Evolutionary conservation across 208 protist species (phyloP).

Genomic region (Herpetomonas muscarum): DNA sequence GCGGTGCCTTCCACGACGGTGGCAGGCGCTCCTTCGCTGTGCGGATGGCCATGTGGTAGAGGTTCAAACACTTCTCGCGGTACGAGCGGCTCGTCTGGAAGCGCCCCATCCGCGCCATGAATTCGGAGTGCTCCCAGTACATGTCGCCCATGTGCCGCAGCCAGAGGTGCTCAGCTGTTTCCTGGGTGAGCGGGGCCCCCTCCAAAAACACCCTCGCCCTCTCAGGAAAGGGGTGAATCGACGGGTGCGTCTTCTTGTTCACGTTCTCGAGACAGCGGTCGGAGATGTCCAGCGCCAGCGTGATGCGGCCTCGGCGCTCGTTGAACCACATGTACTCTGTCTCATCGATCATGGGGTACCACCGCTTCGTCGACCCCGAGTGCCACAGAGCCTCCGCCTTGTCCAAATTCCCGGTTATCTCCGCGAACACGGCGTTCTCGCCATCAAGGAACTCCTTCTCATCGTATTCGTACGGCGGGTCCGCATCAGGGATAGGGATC

Average conservation of each 20-base stretch:
- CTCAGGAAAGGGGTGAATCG: slow-evolving; percentile 89
- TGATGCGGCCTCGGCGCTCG: slow-evolving; percentile 81
- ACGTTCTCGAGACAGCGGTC: slow-evolving; percentile 86
- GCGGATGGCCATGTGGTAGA: slow-evolving; percentile 79
- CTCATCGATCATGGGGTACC: slow-evolving; percentile 84
- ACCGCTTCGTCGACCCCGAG: slow-evolving; percentile 75
- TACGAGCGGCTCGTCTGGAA: slow-evolving; percentile 67
- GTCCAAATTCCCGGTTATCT: slow-evolving; percentile 73
- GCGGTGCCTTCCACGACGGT: slow-evolving; percentile 72
- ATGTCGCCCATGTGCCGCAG: slow-evolving; percentile 88
- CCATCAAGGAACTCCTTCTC: slow-evolving; percentile 88
- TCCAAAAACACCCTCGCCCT: slow-evolving; percentile 76
- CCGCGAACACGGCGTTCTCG: slow-evolving; percentile 74
- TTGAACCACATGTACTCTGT: slow-evolving; percentile 91
- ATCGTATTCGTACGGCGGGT: slow-evolving; percentile 83
- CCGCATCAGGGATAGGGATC: slow-evolving; percentile 79
- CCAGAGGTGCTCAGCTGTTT: slow-evolving; percentile 89
- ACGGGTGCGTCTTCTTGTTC: slow-evolving; percentile 89
- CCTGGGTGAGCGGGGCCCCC: slow-evolving; percentile 80
- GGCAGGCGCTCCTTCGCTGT: slow-evolving; percentile 77
- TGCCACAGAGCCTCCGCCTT: slow-evolving; percentile 85
- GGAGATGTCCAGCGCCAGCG: slow-evolving; percentile 75
- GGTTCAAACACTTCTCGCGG: slow-evolving; percentile 71
- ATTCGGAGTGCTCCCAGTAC: slow-evolving; percentile 82
- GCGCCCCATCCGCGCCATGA: slow-evolving; percentile 79